Base-by-base conservation (phyloP, 768 basidiomycete species). In the Boletus patriciae region DNA sequence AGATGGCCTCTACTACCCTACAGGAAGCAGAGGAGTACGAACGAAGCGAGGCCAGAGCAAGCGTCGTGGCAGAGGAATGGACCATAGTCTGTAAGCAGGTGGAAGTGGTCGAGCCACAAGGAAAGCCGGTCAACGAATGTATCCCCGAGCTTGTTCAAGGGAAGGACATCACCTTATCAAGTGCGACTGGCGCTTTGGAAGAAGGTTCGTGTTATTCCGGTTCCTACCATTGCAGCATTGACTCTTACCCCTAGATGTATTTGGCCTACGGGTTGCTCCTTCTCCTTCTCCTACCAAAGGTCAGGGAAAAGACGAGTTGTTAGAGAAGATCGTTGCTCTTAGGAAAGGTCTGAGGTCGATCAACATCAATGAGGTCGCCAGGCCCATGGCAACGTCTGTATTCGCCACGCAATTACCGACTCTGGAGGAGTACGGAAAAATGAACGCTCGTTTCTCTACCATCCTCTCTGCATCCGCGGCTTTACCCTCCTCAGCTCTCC, bases 291-390 rank as follows among this genome's bases (percentile, higher is more conserved):
- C 57, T 19, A 66, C 69, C 29, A 76, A 73, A 61, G 71, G 73
- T 10, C 70, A 74, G 50, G 78, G 78, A 62, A 71, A 77, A 58
- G 60, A 69, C 41, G 77, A 80, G 52, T 66, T 87, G 10, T 78
- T 83, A 62, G 67, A 73, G 25, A 78, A 73, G 31, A 79, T 91
- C 42, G 67, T 82, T 46, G 70, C 71, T 2, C 73, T 89, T 27
- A 79, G 87, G 52, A 87, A 80, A 63, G 78, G 82, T 13, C 73
- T 92, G 33, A 80, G 80, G 43, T 80, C 83, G 10, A 76, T 92
- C 57, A 79, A 77, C 52, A 81, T 91, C 59, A 81, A 82, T 46
- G 79, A 82, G 41, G 67, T 76, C 40, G 77, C 80, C 18, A 77
- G 77, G 23, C 81, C 86, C 6, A 70, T 53, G 31, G 50, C 62